Percentiles rank a stretch among this genome's conserved stretches.
These are phyloP conservation scores for Neurospora tetraspora DNA, from an alignment of 495 filamentous ascomycete species.

Conservation along the genomic window DNA sequence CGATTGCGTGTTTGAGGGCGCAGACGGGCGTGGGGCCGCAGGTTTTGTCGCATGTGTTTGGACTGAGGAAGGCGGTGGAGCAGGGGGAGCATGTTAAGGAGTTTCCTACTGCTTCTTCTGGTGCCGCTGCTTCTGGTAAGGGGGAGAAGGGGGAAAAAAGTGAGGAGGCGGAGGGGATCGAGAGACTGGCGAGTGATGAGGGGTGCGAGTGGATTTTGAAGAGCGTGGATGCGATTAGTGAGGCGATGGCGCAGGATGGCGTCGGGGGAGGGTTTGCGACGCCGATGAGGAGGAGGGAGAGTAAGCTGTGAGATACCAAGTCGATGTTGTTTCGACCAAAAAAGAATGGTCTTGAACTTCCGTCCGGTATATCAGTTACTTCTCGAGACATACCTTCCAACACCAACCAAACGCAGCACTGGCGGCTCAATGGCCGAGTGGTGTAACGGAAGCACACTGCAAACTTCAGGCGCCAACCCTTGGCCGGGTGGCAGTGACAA, in stretches of 20 bases:
- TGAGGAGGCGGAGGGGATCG: slow-evolving; percentile 14
- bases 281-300: slow-evolving; percentile 15
- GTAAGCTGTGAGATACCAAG: background rate
- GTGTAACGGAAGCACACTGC: background rate
- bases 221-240: slow-evolving; percentile 58
- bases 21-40: slow-evolving; percentile 74
- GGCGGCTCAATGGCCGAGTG: background rate
- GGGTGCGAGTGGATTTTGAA: slow-evolving; percentile 63
- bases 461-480: background rate
- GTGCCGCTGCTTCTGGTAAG: background rate
- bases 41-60: slow-evolving; percentile 66
- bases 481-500: no score
- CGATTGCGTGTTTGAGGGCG: slow-evolving; percentile 57
- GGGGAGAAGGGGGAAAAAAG: background rate
- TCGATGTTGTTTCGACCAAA: background rate
- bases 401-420: background rate
- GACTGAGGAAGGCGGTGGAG: slow-evolving; percentile 59
- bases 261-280: slow-evolving; percentile 50
- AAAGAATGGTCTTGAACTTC: background rate
- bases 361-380: background rate
- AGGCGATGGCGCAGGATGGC: slow-evolving; percentile 41
- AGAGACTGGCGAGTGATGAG: slow-evolving; percentile 55
- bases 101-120: slow-evolving; percentile 10
- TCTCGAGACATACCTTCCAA: background rate
- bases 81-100: slow-evolving; percentile 48